Percentiles rank a stretch among this genome's conserved stretches.
phyloP scores from a whole-genome alignment of 2,329 filamentous ascomycete genomes.

The Colletotrichum cereale region DNA sequence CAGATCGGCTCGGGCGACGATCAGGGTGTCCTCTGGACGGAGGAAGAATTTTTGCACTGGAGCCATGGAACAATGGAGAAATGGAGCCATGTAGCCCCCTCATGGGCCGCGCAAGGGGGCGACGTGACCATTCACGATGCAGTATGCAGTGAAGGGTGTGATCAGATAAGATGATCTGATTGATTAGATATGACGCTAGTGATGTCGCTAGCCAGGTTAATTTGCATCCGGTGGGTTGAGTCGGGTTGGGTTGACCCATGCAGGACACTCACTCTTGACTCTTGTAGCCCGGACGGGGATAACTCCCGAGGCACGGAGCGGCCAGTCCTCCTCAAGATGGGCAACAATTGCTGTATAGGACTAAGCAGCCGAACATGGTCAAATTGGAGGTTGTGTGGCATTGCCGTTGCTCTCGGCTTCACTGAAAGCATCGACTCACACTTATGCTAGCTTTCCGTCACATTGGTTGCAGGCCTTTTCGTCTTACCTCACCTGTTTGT shows the following conservation, averaged over 20 bases:
- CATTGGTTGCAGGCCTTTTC: background rate
- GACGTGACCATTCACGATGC: slow-evolving; percentile 23
- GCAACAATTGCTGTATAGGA: too few species aligned
- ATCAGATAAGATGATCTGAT: slow-evolving; percentile 41
- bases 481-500: background rate
- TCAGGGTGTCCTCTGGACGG: slow-evolving; percentile 21
- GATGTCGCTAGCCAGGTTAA: slow-evolving; percentile 30
- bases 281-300: slow-evolving; percentile 1
- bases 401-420: background rate
- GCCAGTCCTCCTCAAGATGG: background rate
- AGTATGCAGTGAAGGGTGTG: slow-evolving; percentile 27
- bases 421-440: background rate
- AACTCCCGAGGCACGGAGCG: slow-evolving; percentile 1
- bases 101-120: slow-evolving; percentile 30
- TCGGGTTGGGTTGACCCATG: background rate
- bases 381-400: background rate
- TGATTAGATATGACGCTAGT: slow-evolving; percentile 40
- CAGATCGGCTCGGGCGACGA: slow-evolving; percentile 6
- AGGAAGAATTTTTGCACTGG: slow-evolving; percentile 33
- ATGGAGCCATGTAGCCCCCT: background rate
- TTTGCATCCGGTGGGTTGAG: slow-evolving; percentile 16
- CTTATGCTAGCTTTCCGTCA: background rate
- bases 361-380: background rate
- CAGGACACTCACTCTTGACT: slow-evolving; percentile 3
- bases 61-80: slow-evolving; percentile 5